Conservation (phyloP, 2,329 filamentous ascomycete species). For the Colletotrichum cereale region DNA sequence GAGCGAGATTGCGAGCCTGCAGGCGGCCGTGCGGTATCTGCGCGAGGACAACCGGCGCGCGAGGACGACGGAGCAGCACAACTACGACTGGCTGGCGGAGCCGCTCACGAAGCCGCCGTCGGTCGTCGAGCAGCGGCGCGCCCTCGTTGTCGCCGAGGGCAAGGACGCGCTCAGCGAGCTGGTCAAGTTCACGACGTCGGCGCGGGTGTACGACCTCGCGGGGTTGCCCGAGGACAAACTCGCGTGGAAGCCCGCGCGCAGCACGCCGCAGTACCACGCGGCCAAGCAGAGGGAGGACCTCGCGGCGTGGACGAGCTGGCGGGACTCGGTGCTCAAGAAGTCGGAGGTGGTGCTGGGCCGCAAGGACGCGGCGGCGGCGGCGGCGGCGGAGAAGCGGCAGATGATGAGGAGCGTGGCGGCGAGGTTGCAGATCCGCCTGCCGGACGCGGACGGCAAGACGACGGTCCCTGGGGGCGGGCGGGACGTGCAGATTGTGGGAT, state of each 20-base stretch:
- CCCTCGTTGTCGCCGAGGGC: conserved; percentile 70
- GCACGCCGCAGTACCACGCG: conserved; percentile 75
- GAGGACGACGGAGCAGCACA: conserved; percentile 67
- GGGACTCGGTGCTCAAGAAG: conserved; percentile 67
- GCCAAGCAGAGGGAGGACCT: conserved; percentile 75
- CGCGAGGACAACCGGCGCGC: conserved; percentile 75
- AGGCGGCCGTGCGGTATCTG: conserved; percentile 76
- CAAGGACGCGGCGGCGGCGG: conserved; percentile 40
- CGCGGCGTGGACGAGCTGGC: conserved; percentile 71
- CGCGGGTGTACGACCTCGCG: conserved; percentile 71
- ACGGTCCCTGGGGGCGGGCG: conserved; percentile 51
- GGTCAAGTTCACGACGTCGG: conserved; percentile 69
- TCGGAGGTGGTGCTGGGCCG: conserved; percentile 53
- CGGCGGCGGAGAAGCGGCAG: conserved; percentile 45
- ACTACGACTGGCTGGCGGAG: conserved; percentile 73
- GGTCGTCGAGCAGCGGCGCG: conserved; percentile 62
- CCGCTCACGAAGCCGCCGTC: conserved; percentile 65
- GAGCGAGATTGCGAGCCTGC: conserved; percentile 73
- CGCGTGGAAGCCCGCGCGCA: conserved; percentile 74
- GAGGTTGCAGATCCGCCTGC: conserved; percentile 64
- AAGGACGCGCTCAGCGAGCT: conserved; percentile 75
- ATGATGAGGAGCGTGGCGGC: conserved; percentile 56
- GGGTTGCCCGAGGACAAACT: conserved; percentile 69
- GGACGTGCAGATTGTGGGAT: conserved; percentile 65
- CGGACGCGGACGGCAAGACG: conserved; percentile 60